Conservation (phyloP, 352 stramenopile species). For the Phytopythium chamaehyphon region DNA sequence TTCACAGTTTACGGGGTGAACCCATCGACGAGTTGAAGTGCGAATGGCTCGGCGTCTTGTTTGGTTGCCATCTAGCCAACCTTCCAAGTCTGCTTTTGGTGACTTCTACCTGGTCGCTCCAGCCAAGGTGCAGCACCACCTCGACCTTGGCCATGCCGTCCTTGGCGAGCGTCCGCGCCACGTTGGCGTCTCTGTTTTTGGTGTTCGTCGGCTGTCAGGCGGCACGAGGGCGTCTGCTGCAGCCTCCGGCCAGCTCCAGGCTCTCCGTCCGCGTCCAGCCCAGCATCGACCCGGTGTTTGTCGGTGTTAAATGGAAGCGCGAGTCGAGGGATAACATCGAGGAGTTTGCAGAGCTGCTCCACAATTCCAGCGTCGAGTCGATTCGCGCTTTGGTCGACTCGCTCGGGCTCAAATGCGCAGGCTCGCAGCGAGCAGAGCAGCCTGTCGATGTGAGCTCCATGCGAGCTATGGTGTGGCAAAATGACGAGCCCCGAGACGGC, state of each 20-base stretch:
- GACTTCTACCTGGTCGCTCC: no score
- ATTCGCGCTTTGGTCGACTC: slow-evolving; percentile 33
- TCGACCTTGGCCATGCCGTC: no score
- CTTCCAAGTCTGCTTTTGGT: no score
- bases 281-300: slow-evolving; percentile 19
- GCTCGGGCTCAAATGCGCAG: slow-evolving; percentile 19
- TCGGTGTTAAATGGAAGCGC: slow-evolving; percentile 24
- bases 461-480: slow-evolving; percentile 42
- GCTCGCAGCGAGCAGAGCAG: slow-evolving; percentile 8
- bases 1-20: no score
- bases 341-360: slow-evolving; percentile 24
- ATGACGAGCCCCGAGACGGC: slow-evolving; percentile 33
- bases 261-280: slow-evolving; percentile 21
- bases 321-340: slow-evolving; percentile 19
- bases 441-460: slow-evolving; percentile 29
- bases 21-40: no score
- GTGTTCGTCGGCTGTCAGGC: no score
- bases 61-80: no score
- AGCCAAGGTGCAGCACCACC: no score
- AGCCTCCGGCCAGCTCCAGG: slow-evolving; percentile 18
- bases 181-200: no score
- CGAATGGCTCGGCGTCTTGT: no score
- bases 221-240: slow-evolving; percentile 32
- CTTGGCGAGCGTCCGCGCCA: no score
- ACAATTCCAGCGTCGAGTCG: slow-evolving; percentile 25